Evolutionary conservation across 1,139 yeast species (phyloP), one percentile per base, ranked within the genome.

Genomic region (Taphrina populina): DNA sequence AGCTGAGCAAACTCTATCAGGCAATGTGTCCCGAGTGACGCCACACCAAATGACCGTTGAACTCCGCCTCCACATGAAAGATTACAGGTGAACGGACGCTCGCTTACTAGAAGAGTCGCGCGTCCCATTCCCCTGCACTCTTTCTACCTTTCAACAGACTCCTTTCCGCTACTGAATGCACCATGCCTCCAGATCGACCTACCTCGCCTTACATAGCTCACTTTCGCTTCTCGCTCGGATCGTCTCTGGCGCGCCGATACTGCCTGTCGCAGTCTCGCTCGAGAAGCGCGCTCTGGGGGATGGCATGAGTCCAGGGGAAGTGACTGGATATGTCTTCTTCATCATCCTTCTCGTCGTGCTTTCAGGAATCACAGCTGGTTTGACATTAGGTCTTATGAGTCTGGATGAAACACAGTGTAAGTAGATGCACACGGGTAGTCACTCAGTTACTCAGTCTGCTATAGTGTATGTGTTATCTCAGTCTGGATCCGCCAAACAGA

Each of bases 351-450:
- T 55, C 10, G 58, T 55, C 36, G 20, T 27, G 17, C 36, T 55
- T 33, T 55, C 58, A 3, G 58, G 58, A 17, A 52, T 55, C 26
- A 30, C 52, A 10, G 58, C 58, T n/a, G 58, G 58, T 19, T 23
- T 55, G 39, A 55, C 58, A 2, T 44, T 55, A 4, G 58, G 58
- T 5, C 45, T 52, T 20, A 55, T 55, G 58, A 33, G 53, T 11
- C 23, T 55, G 30, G 58, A 55, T 26, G 58, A 51, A 21, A 55
- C 58, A 7, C 58, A 55, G 20, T 44, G 47, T 43, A 20, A 17
- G 34, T 27, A 6, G 11, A n/a, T 33, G 7, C 36, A 11, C 13
- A 33, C 7, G 13, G 15, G 13, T n/a, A 6, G 11, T 33, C 6
- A 29, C 10, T 40, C 34, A n/a, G 13, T n/a, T 13, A 13, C 17